A percentile compares a stretch with the other conserved stretches of the same genome.
These are phyloP conservation scores for Limonomyces culmigenus DNA, from an alignment of 1,284 basidiomycete genomes.

Conservation along the genomic window DNA sequence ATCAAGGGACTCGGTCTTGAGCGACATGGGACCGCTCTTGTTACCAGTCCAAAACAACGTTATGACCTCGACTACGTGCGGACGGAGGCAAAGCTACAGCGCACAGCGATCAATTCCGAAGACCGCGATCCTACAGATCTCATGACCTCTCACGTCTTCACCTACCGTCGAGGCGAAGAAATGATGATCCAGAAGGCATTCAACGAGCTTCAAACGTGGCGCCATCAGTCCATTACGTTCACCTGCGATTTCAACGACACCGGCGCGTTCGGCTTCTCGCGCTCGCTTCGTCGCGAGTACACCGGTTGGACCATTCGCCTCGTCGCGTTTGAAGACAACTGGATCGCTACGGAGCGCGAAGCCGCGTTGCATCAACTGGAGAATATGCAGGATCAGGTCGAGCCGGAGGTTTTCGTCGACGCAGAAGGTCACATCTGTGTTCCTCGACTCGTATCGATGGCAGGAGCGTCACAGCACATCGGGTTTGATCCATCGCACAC, in stretches of 20 bases:
- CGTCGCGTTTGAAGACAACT: not conserved
- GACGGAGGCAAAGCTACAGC: too few relatives aligned
- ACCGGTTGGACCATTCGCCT: not conserved
- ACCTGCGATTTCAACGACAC: not conserved
- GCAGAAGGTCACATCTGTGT: not conserved
- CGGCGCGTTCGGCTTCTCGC: not conserved
- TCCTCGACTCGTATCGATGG: not conserved
- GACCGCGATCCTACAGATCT: not conserved
- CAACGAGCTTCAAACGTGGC: not conserved
- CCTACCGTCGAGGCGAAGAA: not conserved
- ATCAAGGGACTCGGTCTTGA: too few relatives aligned
- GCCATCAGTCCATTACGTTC: not conserved
- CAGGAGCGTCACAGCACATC: not conserved
- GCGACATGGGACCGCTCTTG: too few relatives aligned
- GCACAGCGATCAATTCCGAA: not conserved
- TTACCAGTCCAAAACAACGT: too few relatives aligned
- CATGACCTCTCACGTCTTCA: not conserved
- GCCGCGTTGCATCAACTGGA: not conserved
- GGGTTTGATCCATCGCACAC: not conserved
- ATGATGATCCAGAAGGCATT: not conserved
- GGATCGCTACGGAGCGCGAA: not conserved
- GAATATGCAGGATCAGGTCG: not conserved
- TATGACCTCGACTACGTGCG: too few relatives aligned
- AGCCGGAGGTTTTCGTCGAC: not conserved
- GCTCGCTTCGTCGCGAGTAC: constrained; percentile 1